Evolutionary conservation across 805 yeast species (phyloP), one percentile per base, ranked within the genome.

Genomic region (Metschnikowia cubensis): DNA sequence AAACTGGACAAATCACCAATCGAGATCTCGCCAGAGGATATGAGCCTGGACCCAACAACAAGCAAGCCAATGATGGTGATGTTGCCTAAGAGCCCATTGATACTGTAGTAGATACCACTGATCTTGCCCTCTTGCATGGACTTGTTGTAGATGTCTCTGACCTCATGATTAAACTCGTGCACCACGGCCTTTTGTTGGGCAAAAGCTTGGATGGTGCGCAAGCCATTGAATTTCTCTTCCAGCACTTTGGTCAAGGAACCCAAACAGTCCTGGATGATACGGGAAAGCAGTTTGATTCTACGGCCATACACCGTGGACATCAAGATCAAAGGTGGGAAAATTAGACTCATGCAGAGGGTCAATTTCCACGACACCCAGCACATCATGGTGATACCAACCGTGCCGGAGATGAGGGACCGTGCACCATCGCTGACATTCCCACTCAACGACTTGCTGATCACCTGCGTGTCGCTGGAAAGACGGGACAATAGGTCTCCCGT

Each of bases 361-460:
- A 92, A 74, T 60, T 90, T 83, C 73, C 88, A 79, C 35, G 94
- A 85, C 8, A 91, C 94, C 58, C 82, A 82, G 54, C 88, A 74
- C 98, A 92, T 92, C 96, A 91, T 89, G 3, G 88, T 80, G 42
- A 91, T 71, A 6, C 97, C 98, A 37, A 89, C 96, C 42, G 80
- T 73, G 1, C 96, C 96, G 59, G 89, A 83, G 18, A 92, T 81
- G 1, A 83, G 65, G 0, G 97, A 84, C 50, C 97, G 73, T 35
- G 90, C 76, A n/a, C 98, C 98, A 64, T 92, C 97, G 50, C 94
- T 85, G 21, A 92, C 77, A 64, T 92, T 91, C 58, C 87, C 92
- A 33, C 97, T 89, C 17, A 92, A 81, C 0, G 96, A 83, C 60
- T 85, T 82, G 6, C 96, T 80, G 13, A 92, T 95, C 40, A 92